These are phyloP conservation scores for Sarocladium strictum DNA, from an alignment of 2,329 filamentous ascomycete species.

Conservation along the genomic window DNA sequence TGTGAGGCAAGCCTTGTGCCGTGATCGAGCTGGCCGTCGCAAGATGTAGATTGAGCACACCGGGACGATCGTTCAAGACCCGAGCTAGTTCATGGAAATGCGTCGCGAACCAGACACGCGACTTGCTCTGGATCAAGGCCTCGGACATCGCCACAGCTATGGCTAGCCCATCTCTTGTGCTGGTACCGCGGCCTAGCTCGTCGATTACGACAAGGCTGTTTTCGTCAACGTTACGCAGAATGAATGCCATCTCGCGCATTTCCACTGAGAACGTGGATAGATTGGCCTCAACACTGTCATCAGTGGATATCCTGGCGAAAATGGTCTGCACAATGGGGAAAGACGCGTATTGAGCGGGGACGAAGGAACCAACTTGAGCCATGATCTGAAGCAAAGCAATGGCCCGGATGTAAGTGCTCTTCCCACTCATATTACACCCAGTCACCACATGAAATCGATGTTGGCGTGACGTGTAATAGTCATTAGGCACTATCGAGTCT, in stretches of 20 bases:
- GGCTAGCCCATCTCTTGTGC: conserved; percentile 78
- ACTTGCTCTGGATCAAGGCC: conserved; percentile 71
- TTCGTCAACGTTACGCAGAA: conserved; percentile 72
- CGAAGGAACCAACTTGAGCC: conserved; percentile 88
- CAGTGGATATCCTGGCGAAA: conserved; percentile 80
- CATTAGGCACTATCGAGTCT: conserved; percentile 70
- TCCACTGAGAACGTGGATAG: conserved; percentile 90
- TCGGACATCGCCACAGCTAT: conserved; percentile 90
- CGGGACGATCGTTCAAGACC: conserved; percentile 67
- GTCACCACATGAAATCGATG: conserved; percentile 89
- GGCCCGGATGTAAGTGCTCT: conserved; percentile 88
- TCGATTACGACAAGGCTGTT: conserved; percentile 81
- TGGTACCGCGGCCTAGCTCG: conserved; percentile 87
- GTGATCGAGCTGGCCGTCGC: conserved; percentile 56
- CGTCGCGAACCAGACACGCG: conserved; percentile 87
- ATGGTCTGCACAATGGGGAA: conserved; percentile 77
- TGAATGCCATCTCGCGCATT: conserved; percentile 95
- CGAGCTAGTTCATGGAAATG: conserved; percentile 81
- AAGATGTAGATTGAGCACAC: conserved; percentile 79
- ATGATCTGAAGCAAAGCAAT: conserved; percentile 83
- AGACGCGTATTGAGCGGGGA: conserved; percentile 77
- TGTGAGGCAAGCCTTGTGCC: conserved; percentile 47
- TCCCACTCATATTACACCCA: conserved; percentile 97
- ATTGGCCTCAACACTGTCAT: conserved; percentile 85
- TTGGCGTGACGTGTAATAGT: conserved; percentile 71